These are phyloP conservation scores for Eucalyptus decipiens DNA, from an alignment of 345 rosid genomes.

Conservation along the genomic window DNA sequence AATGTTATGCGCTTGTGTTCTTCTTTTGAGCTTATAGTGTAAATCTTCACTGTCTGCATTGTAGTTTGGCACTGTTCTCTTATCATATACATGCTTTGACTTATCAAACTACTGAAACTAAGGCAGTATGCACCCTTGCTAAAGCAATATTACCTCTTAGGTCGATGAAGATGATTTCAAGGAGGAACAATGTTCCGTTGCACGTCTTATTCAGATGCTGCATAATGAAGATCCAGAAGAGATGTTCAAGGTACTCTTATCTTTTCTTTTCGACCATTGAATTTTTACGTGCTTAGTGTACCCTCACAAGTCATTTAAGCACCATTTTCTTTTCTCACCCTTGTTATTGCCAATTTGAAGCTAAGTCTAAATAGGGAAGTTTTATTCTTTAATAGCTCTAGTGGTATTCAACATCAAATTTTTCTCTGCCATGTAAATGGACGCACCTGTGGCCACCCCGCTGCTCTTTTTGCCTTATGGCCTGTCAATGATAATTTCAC, in stretches of 20 bases:
- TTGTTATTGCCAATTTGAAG: background rate
- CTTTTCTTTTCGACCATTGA: background rate
- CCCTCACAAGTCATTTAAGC: background rate
- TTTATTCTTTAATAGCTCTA: background rate
- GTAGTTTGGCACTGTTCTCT: background rate
- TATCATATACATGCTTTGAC: background rate
- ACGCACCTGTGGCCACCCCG: background rate
- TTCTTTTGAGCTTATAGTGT: background rate
- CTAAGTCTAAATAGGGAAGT: background rate
- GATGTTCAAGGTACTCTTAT: conserved; percentile 79
- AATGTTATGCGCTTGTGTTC: background rate
- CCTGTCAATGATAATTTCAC: background rate
- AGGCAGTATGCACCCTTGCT: background rate
- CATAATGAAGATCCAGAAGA: conserved; percentile 83
- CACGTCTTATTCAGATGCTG: conserved; percentile 90
- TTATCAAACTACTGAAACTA: background rate
- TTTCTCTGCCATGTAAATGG: background rate
- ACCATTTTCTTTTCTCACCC: background rate
- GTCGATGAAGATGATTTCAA: conserved; percentile 92
- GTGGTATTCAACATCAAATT: background rate
- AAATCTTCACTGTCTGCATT: background rate
- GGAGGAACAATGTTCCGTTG: conserved; percentile 97
- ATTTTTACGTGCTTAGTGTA: background rate
- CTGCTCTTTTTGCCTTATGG: background rate
- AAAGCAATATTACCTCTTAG: conserved; percentile 13